These are phyloP conservation scores for Morella rubra DNA, from an alignment of 306 rosid genomes.

Conservation along the genomic window DNA sequence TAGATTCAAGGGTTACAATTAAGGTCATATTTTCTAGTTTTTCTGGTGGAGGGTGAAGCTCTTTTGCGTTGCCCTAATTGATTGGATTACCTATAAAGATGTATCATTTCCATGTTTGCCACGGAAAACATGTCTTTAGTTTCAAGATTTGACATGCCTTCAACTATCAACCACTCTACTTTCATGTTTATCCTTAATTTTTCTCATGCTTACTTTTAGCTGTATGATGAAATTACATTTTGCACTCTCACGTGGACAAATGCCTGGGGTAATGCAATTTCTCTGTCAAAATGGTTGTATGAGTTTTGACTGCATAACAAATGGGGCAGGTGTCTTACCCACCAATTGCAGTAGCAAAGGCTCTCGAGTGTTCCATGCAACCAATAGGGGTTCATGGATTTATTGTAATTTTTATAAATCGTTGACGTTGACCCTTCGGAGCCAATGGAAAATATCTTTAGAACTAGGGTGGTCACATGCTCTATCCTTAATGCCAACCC, in stretches of 20 bases:
- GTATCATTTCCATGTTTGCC: neutral
- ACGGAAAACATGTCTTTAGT: neutral
- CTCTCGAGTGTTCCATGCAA: neutral
- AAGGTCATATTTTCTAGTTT: neutral
- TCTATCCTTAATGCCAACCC: constrained; percentile 8
- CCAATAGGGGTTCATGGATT: neutral
- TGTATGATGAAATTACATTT: neutral
- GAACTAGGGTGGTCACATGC: neutral
- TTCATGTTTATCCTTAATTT: neutral
- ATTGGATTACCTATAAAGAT: neutral
- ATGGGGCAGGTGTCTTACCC: neutral
- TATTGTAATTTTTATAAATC: neutral
- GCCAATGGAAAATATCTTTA: neutral
- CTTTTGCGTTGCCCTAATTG: neutral
- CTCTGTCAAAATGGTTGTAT: neutral
- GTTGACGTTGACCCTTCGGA: neutral
- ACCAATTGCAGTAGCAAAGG: neutral
- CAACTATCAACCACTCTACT: neutral
- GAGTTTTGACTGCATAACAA: neutral
- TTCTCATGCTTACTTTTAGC: neutral
- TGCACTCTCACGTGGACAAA: neutral
- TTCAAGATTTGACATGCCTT: neutral
- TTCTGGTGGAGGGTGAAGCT: neutral
- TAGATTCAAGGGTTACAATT: neutral
- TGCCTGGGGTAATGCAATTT: neutral